Evolutionary conservation across 1,139 yeast genomes (phyloP), one percentile per base, ranked within the genome.

Genomic region (Martiniozyma asiatica): DNA sequence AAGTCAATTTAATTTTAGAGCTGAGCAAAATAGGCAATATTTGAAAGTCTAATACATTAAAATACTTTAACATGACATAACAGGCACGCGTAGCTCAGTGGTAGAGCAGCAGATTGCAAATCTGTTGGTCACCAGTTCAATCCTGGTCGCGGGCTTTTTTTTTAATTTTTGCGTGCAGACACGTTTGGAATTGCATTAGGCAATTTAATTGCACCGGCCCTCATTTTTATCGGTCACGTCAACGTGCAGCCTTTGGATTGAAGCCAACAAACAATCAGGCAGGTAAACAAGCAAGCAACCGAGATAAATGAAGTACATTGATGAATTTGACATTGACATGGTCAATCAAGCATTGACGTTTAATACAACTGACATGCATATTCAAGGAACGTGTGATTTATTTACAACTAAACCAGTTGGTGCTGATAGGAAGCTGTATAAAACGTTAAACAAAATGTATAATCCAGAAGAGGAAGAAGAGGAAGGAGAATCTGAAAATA

Each of bases 401-500:
- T 89, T 84, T 51, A 82, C 97, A 1, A 89, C 98, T 2, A 89
- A 89, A 50, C 87, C 95, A 1, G 84, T 87, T 22, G 84, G 89
- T 1, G 68, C 89, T 2, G 99, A 89, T 53, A 67, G 85, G 45
- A 87, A 87, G 53, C 65, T 89, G 21, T 84, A 80, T 60, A 82
- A 84, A 53, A 73, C 89, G 0, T 73, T 89, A 30, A 97, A 85
- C 51, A 75, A 78, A 43, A 92, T 47, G 15, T 49, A 47, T 30
- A n/a, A 29, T 4, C 25, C 28, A 10, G 40, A 32, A 3, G 26
- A 24, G 15, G 38, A 38, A 14, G 37, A 35, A 14, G 22, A n/a
- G 4, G 25, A 23, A 2, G 22, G 11, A 14, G 24, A 28, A 26
- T 31, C 23, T 26, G 26, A 30, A 25, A 36, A 37, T 32, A 36